Conservation (phyloP, 23 red algal species). For the Gracilaria domingensis region DNA sequence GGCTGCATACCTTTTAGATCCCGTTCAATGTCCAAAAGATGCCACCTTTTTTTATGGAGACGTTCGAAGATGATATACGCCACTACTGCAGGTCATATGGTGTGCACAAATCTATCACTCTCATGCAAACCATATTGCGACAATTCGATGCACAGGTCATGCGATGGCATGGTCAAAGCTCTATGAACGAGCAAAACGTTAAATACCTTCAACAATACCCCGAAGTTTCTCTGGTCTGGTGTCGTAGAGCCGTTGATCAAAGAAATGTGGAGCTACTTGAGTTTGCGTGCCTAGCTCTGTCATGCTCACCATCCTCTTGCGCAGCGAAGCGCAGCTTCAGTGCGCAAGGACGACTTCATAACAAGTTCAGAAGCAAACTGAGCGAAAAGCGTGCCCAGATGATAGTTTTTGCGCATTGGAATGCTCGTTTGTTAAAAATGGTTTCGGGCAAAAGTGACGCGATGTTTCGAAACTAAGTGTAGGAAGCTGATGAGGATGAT, state of each 20-base stretch:
- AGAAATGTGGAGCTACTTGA: neutral
- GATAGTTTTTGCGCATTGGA: slow-evolving; percentile 33
- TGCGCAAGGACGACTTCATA: neutral
- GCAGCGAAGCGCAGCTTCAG: neutral
- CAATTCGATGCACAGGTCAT: neutral
- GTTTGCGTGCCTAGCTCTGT: slow-evolving; percentile 22
- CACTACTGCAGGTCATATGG: neutral
- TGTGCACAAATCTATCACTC: neutral
- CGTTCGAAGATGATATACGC: neutral
- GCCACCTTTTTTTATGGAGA: neutral
- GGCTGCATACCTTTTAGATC: slow-evolving; percentile 14
- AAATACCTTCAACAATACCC: too few species aligned
- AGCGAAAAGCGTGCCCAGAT: neutral
- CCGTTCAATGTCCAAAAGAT: slow-evolving; percentile 20
- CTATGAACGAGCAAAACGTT: neutral
- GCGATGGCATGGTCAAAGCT: neutral
- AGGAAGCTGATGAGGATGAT: too few species aligned
- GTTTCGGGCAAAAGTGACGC: too few species aligned
- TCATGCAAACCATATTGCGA: neutral
- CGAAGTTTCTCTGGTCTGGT: too few species aligned
- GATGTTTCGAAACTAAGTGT: too few species aligned
- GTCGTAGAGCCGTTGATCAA: neutral
- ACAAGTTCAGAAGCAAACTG: neutral
- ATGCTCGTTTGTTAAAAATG: neutral
- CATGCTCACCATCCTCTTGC: neutral